Base-by-base conservation (phyloP, 2,329 filamentous ascomycete genomes). In the Fusarium austroafricanum region DNA sequence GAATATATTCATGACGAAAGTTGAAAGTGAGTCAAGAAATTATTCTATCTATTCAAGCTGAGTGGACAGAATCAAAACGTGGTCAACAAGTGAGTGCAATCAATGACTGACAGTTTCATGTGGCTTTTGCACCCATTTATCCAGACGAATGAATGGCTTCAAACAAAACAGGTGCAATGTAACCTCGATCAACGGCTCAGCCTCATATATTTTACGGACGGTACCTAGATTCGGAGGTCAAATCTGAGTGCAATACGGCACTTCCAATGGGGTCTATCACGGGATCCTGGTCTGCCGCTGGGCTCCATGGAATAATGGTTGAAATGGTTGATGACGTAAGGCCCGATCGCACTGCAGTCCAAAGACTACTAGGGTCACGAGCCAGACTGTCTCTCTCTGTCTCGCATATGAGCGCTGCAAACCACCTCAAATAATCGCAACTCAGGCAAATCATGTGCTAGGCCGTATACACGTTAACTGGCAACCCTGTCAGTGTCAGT, bases 321-420 rank as follows among this genome's bases (percentile, higher is more conserved):
- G 26, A 10, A 38, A 31, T 52, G 26, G 18, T 38, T 72, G 70
- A 74, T 73, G 71, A 73, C 71, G 71, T 73, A 73, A 73, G 71
- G 68, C 44, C 44, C 61, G 57, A 64, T 64, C 54, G 26, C 9
- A 8, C 21, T 23, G 47, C 46, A 53, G 29, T 23, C 21, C 21
- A 23, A 23, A 12, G 45, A 23, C 43, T 63, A 23, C 43, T 63
- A 62, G 55, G 17, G 57, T 73, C 71, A 73, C 71, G 61, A 73
- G 71, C 61, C 49, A 33, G 37, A 38, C 37, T 51, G 47, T 51
- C 47, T 49, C 51, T 65, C 45, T 37, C 47, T 45, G 55, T 65
- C 60, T 64, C 59, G 44, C 46, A 70, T 65, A 56, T 65, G 46
- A 52, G 35, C 38, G 33, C 50, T 58, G 20, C 56, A 51, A 57